phyloP scores from a whole-genome alignment of 805 yeast genomes.

The Spathaspora boniae region DNA sequence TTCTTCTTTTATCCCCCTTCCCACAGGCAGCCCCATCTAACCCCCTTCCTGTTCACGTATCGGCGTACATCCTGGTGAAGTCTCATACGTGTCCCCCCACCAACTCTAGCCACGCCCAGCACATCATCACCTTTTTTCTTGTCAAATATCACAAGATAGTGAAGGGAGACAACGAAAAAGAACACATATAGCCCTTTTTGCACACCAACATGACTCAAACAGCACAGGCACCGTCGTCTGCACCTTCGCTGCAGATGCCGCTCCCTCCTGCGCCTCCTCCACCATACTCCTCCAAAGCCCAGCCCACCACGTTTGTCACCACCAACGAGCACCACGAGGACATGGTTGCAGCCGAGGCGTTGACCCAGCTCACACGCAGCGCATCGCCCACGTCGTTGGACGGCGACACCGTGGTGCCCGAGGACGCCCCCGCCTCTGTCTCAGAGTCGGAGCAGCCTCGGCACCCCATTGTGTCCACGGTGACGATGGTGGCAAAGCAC shows the following conservation, averaged over 20 bases:
- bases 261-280: constrained; percentile 5
- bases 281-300: constrained; percentile 6
- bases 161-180: too few species aligned
- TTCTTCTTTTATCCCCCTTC: not conserved
- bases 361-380: constrained; percentile 31
- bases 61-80: too few species aligned
- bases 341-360: constrained; percentile 40
- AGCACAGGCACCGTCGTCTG: not conserved
- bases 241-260: not conserved
- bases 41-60: not conserved
- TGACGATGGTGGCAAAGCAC: constrained; percentile 35
- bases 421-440: constrained; percentile 3
- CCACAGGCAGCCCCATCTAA: not conserved
- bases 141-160: too few species aligned
- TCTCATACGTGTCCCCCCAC: too few species aligned
- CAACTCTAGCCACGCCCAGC: too few species aligned
- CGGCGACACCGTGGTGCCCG: constrained; percentile 8
- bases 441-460: not conserved
- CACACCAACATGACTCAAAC: too few species aligned
- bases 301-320: constrained; percentile 2
- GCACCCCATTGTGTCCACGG: constrained; percentile 40
- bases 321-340: constrained; percentile 11
- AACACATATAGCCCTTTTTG: too few species aligned
- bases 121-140: too few species aligned
- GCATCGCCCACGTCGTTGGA: constrained; percentile 18